Conservation (phyloP, 1,139 yeast genomes). For the Suhomyces panamericanus region DNA sequence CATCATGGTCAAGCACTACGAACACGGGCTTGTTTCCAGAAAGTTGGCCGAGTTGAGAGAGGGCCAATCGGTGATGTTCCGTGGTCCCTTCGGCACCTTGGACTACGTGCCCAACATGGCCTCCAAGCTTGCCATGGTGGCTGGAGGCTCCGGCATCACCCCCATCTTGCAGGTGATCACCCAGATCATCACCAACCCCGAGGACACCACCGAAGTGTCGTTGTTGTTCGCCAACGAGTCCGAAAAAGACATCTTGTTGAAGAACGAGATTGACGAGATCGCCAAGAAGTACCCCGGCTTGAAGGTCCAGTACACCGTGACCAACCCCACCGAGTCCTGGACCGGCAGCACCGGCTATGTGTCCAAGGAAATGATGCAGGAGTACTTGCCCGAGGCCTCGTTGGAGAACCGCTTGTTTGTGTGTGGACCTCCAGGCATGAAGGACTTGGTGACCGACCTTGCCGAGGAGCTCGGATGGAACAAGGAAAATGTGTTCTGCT, state of each 20-base stretch:
- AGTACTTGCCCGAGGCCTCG: constrained; percentile 47
- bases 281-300: constrained; percentile 62
- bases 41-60: constrained; percentile 60
- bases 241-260: constrained; percentile 68
- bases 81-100: constrained; percentile 79
- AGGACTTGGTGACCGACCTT: constrained; percentile 47
- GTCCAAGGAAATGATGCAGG: constrained; percentile 54
- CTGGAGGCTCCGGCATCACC: constrained; percentile 85
- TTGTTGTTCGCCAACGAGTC: constrained; percentile 72
- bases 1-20: constrained; percentile 70
- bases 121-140: constrained; percentile 63
- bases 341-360: constrained; percentile 60
- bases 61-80: constrained; percentile 67
- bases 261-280: constrained; percentile 68
- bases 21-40: constrained; percentile 65
- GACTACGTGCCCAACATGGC: constrained; percentile 60
- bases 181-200: constrained; percentile 64
- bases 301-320: constrained; percentile 50
- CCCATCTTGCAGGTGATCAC: constrained; percentile 72
- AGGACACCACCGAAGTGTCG: constrained; percentile 58
- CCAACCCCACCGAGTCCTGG: constrained; percentile 46
- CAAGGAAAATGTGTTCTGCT: constrained; percentile 61
- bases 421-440: constrained; percentile 80
- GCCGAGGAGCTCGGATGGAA: constrained; percentile 66
- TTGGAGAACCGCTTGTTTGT: constrained; percentile 51